Evolutionary conservation across 352 stramenopile genomes (phyloP), one percentile per base, ranked within the genome.

Genomic region (Pythium oligandrum): DNA sequence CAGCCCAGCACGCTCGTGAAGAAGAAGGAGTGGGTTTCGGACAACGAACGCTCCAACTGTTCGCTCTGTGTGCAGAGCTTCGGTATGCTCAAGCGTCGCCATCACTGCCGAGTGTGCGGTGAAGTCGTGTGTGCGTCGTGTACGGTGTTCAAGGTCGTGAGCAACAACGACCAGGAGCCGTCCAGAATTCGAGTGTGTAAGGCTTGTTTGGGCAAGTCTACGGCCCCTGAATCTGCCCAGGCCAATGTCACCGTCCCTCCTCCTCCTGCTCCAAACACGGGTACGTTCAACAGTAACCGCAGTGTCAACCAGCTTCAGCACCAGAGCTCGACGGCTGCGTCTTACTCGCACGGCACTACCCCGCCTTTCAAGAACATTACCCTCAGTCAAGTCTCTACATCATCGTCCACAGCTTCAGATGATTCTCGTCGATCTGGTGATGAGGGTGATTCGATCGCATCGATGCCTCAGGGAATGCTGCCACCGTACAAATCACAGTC

Each of bases 41-140:
- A 95, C 51, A 71, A 67, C 7, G 70, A 88, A 35, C 78, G 85
- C 33, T 77, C 76, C 36, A 89, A 88, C 53, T 95, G 85, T 66
- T 90, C 76, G 40, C 64, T 92, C 2, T 95, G 85, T 39, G 68
- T 86, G 10, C 85, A 90, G 50, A 71, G 75, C 0, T 95, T 95
- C 32, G 62, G 73, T 32, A 80, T 93, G 73, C 60, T 95, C n/a
- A 85, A 83, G 55, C 74, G 85, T 35, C 81, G 82, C 31, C 86
- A 96, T 55, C 86, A 96, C 60, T 96, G 86, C 48, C 80, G 86
- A 38, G 78, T 91, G 8, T 96, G 86, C 45, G 86, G 86, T 3
- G 83, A 92, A 56, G 83, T 96, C n/a, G 83, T 96, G 12, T 96
- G 86, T 49, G 77, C 75, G 0, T 68, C 69, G 6, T 93, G 83